These are phyloP conservation scores for Dendrobium officinale DNA, from an alignment of 106 monocot genomes.

Conservation along the genomic window DNA sequence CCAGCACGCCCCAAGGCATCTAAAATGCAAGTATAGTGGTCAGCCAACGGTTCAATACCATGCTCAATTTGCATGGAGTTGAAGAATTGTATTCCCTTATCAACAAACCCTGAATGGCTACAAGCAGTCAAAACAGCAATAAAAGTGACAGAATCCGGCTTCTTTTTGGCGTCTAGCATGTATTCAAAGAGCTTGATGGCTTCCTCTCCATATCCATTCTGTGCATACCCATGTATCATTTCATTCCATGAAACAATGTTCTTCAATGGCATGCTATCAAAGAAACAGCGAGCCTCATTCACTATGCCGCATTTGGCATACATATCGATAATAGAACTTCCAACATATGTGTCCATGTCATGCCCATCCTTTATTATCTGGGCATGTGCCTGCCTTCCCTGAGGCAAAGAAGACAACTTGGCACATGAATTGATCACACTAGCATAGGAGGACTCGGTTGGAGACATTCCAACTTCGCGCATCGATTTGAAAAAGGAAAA, in stretches of 20 bases:
- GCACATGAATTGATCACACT: slow-evolving; percentile 77
- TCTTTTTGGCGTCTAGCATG: slow-evolving; percentile 47
- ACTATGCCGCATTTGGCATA: slow-evolving; percentile 83
- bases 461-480: slow-evolving; percentile 37
- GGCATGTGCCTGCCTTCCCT: slow-evolving; percentile 76
- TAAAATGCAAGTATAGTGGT: slow-evolving; percentile 83
- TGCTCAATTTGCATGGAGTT: slow-evolving; percentile 56
- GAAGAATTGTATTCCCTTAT: slow-evolving; percentile 44
- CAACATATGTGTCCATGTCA: slow-evolving; percentile 48
- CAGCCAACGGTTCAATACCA: slow-evolving; percentile 49
- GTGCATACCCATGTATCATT: slow-evolving; percentile 94
- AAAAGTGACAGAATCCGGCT: slow-evolving; percentile 68
- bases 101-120: slow-evolving; percentile 71
- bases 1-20: slow-evolving; percentile 73
- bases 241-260: slow-evolving; percentile 95
- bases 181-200: slow-evolving; percentile 59
- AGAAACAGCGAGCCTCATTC: slow-evolving; percentile 49
- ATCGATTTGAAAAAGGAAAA: slow-evolving; percentile 66
- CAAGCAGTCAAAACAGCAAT: slow-evolving; percentile 77
- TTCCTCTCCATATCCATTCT: slow-evolving; percentile 55
- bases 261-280: slow-evolving; percentile 53
- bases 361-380: slow-evolving; percentile 50
- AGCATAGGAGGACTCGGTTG: slow-evolving; percentile 77
- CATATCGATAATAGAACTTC: slow-evolving; percentile 77
- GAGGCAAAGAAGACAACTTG: slow-evolving; percentile 55